phyloP scores from a whole-genome alignment of 495 filamentous ascomycete genomes.

The Amorphotheca resinae region DNA sequence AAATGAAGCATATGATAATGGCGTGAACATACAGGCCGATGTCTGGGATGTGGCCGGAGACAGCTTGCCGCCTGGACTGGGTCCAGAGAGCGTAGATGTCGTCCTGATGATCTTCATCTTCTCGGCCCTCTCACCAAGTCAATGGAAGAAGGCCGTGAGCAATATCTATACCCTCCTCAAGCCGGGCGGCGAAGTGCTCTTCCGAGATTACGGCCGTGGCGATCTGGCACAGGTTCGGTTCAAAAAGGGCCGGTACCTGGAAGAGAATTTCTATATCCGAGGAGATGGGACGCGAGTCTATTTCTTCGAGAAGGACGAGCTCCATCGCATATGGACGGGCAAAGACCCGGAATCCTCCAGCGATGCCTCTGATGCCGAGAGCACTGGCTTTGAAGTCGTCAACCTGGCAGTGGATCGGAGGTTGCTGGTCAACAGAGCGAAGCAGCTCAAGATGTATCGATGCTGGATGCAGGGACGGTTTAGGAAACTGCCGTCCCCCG shows the following conservation, averaged over 20 bases:
- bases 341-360: conserved; percentile 8
- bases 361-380: conserved; percentile 13
- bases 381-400: conserved; percentile 49
- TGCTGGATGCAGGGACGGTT: conserved; percentile 95
- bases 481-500: conserved; percentile 38
- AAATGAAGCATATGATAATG: conserved; percentile 46
- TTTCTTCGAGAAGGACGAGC: conserved; percentile 83
- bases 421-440: conserved; percentile 81
- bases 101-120: conserved; percentile 95
- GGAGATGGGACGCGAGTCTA: conserved; percentile 95
- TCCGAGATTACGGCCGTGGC: conserved; percentile 90
- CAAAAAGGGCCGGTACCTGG: conserved; percentile 82
- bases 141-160: conserved; percentile 71
- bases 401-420: conserved; percentile 74
- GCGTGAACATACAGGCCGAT: conserved; percentile 60
- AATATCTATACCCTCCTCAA: conserved; percentile 77
- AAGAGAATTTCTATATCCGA: conserved; percentile 92
- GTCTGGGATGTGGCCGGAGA: conserved; percentile 78
- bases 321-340: conserved; percentile 60
- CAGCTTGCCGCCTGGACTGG: conserved; percentile 64
- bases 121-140: conserved; percentile 71
- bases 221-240: conserved; percentile 95
- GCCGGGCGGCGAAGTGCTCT: conserved; percentile 78
- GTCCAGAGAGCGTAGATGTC: conserved; percentile 67
- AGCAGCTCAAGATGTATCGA: conserved; percentile 92